phyloP scores from a whole-genome alignment of 495 filamentous ascomycete genomes.

The Beverwykella pulmonaria region DNA sequence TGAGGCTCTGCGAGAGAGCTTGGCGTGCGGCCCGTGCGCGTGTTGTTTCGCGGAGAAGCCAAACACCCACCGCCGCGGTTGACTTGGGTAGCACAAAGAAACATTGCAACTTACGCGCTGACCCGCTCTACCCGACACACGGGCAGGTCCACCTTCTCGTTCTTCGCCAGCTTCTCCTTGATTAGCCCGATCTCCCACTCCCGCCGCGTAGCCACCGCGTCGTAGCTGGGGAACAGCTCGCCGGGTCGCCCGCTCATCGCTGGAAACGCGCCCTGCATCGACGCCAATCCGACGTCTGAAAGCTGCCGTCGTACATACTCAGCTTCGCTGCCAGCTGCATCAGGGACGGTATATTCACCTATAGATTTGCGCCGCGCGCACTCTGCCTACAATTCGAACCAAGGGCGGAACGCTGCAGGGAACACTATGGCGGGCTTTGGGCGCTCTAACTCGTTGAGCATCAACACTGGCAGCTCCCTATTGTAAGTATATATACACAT shows the following conservation, averaged over 20 bases:
- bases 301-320: slow-evolving; percentile 3
- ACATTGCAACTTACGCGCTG: slow-evolving; percentile 17
- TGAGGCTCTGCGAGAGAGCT: slow-evolving; percentile 20
- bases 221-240: slow-evolving; percentile 33
- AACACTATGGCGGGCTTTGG: slow-evolving; percentile 39
- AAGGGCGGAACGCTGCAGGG: slow-evolving; percentile 2
- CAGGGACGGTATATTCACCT: slow-evolving; percentile 5
- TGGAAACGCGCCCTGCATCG: slow-evolving; percentile 4
- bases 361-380: background rate
- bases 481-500: slow-evolving; percentile 58
- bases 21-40: background rate
- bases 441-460: slow-evolving; percentile 72
- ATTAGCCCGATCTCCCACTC: slow-evolving; percentile 35
- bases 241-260: slow-evolving; percentile 14
- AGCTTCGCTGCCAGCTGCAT: background rate
- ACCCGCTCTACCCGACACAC: slow-evolving; percentile 32
- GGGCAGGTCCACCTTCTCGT: slow-evolving; percentile 20
- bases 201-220: slow-evolving; percentile 27
- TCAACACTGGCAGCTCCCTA: slow-evolving; percentile 75
- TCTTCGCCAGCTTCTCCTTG: slow-evolving; percentile 29
- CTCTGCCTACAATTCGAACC: background rate
- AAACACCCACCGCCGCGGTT: background rate
- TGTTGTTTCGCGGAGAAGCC: background rate
- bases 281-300: background rate
- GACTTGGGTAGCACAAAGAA: background rate